Evolutionary conservation across 192 early-diverging fungal species (phyloP), one percentile per base, ranked within the genome.

Genomic region (Dispira parvispora): DNA sequence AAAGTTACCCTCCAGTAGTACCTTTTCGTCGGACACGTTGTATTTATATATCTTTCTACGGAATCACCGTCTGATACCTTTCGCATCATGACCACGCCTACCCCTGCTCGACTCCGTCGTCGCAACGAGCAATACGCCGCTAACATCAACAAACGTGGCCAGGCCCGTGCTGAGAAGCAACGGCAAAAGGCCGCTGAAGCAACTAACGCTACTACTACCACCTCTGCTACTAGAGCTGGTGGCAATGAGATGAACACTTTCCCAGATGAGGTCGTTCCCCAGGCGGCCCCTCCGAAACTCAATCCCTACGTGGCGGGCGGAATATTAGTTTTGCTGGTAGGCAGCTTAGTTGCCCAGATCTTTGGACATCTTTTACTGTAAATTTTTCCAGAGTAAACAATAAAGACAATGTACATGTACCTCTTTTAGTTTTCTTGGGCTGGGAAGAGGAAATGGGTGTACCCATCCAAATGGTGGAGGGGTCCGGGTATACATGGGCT

Each of bases 261-360:
- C 6, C 32, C 32, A 6, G 32, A 38, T 38, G 32, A 38, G 10
- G 63, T 55, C 25, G 55, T 49, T 12, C 38, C 61, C 18, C 47
- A 42, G 25, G 65, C 69, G 8, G 20, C 26, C 32, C 65, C 64
- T 5, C 54, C 63, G 8, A 52, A 67, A 23, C 55, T 38, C 8
- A 71, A 62, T 46, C 69, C 67, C 54, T 67, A 49, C 26, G 18
- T 68, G 11, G 44, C 71, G 6, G 4, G 71, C 11, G 63, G 43
- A 26, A 46, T 75, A 47, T 64, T 72, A 52, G 52, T 54, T 5
- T 52, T 75, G 18, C 67, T 64, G 23, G 46, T 75, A n/a, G 73
- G 73, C 58, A 75, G 73, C 60, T 60, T 64, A 18, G 58, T 75
- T 43, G 71, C 71, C 68, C 73, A 75, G 68, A 62, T 75, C 3